Evolutionary conservation across 106 monocot species (phyloP).

Genomic region (Allium cepa): DNA sequence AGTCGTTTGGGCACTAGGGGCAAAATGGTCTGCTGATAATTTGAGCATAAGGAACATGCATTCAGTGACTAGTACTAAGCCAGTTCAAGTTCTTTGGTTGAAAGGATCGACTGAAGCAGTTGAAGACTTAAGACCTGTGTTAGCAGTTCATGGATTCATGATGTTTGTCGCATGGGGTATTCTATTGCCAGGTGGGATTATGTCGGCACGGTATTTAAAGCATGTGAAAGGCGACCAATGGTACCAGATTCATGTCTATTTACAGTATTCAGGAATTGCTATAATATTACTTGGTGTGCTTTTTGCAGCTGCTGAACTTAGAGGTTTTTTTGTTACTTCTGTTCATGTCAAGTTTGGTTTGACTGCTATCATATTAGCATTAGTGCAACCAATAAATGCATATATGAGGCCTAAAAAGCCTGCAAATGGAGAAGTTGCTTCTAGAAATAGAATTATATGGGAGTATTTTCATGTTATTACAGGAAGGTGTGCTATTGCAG

Average conservation of each 20-base stretch:
- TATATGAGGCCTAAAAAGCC: slow-evolving; percentile 66
- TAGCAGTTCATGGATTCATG: slow-evolving; percentile 97
- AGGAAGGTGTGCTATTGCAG: slow-evolving; percentile 58
- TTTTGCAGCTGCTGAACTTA: slow-evolving; percentile 80
- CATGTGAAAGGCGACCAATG: slow-evolving; percentile 81
- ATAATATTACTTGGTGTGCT: slow-evolving; percentile 75
- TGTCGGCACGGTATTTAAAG: slow-evolving; percentile 87
- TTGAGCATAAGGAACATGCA: slow-evolving; percentile 87
- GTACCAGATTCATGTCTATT: slow-evolving; percentile 75
- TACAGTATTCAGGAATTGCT: slow-evolving; percentile 84
- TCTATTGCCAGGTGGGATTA: slow-evolving; percentile 81
- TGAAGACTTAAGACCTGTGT: slow-evolving; percentile 70
- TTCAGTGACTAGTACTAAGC: slow-evolving; percentile 56
- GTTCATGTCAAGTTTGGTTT: slow-evolving; percentile 85
- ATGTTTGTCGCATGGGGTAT: slow-evolving; percentile 97
- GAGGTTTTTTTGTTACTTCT: slow-evolving; percentile 70
- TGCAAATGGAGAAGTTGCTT: slow-evolving; percentile 39
- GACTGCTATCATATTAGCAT: slow-evolving; percentile 52
- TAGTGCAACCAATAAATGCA: slow-evolving; percentile 75
- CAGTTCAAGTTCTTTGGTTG: slow-evolving; percentile 60
- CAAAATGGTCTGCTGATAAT: slow-evolving; percentile 60
- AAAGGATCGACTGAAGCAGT: slow-evolving; percentile 73
- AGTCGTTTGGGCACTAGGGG: slow-evolving; percentile 94
- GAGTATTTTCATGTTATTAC: slow-evolving; percentile 80
- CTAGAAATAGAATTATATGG: slow-evolving; percentile 64